Evolutionary conservation across 1,284 basidiomycete genomes (phyloP).

Genomic region (Puccinia horiana): DNA sequence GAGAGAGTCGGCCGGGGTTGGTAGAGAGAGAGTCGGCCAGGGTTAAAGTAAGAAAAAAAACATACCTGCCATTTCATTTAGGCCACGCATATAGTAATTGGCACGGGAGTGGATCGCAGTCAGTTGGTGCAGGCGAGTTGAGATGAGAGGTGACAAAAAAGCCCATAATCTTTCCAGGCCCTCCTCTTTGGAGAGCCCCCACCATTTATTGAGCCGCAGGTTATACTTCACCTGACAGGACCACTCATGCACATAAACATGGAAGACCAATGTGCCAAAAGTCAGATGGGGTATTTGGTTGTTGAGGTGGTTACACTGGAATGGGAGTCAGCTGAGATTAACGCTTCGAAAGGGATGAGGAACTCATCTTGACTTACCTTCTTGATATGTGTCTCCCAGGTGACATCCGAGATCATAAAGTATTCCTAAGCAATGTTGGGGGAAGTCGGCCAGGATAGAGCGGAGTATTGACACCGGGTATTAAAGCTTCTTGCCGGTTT

Average conservation of each 20-base stretch:
- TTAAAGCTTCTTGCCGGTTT: neutral
- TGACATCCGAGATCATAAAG: constrained; percentile 11
- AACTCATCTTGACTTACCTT: constrained; percentile 17
- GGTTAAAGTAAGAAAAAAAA: no score
- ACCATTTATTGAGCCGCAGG: neutral
- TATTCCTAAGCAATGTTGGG: neutral
- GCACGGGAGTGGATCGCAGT: neutral
- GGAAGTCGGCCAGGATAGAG: neutral
- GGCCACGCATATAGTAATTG: neutral
- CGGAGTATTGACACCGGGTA: no score
- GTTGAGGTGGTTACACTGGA: neutral
- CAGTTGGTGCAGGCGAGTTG: neutral
- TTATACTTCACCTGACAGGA: neutral
- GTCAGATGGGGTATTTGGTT: neutral
- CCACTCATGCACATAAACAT: no score
- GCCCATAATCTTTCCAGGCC: no score
- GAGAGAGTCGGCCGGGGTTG: no score
- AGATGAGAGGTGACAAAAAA: neutral
- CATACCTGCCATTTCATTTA: no score
- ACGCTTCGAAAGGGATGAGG: neutral
- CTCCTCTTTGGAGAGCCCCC: no score
- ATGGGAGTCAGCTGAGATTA: no score
- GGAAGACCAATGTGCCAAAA: no score
- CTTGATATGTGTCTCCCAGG: neutral
- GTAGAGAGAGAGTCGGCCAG: no score